Conservation (phyloP, 352 stramenopile species). For the Globisporangium irregulare region DNA sequence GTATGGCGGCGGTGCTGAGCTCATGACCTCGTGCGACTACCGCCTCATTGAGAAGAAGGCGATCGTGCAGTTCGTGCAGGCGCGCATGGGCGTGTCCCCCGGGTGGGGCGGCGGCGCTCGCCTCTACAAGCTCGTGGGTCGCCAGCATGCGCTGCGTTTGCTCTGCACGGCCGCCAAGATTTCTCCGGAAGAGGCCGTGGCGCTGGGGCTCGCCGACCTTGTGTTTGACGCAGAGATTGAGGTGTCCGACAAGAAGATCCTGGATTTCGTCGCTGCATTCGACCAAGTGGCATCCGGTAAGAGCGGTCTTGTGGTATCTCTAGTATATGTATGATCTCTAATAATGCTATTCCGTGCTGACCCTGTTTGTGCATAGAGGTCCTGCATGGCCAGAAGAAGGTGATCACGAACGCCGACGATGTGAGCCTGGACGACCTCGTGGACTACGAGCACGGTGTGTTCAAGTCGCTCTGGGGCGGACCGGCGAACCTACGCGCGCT, state of each 20-base stretch:
- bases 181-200: constrained; percentile 34
- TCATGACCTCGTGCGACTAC: constrained; percentile 83
- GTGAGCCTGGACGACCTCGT: constrained; percentile 59
- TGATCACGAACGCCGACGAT: constrained; percentile 72
- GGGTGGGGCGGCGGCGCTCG: constrained; percentile 80
- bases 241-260: constrained; percentile 24
- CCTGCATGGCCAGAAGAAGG: constrained; percentile 62
- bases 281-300: constrained; percentile 51
- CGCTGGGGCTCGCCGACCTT: constrained; percentile 66
- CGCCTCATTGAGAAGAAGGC: constrained; percentile 56
- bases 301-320: background rate
- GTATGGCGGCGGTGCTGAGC: constrained; percentile 81
- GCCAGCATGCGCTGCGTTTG: constrained; percentile 66
- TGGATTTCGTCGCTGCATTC: constrained; percentile 59
- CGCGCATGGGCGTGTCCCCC: constrained; percentile 77
- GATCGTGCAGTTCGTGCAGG: constrained; percentile 85
- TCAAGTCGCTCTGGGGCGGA: constrained; percentile 69
- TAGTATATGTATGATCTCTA: too few relatives aligned
- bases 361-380: constrained; percentile 39
- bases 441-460: constrained; percentile 61
- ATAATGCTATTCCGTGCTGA: background rate
- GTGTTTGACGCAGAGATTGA: constrained; percentile 42
- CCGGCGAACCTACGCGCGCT: constrained; percentile 72
- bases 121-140: constrained; percentile 74
- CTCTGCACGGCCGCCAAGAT: constrained; percentile 71